Conservation (phyloP, 2,329 filamentous ascomycete genomes). For the Pseudogymnoascus sp. region DNA sequence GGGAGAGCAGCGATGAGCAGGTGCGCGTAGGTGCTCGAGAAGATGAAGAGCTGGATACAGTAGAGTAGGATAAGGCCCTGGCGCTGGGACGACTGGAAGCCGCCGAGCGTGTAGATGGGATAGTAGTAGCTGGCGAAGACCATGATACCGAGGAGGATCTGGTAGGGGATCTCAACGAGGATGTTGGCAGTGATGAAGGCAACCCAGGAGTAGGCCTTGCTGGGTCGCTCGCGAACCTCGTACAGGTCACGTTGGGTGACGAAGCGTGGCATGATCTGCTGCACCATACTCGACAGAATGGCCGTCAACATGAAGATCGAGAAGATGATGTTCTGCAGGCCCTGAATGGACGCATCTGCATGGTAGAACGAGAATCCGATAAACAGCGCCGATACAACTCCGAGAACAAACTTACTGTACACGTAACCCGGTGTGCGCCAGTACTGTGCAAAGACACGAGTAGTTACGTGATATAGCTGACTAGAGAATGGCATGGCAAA, state of each 20-base stretch:
- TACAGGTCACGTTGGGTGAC: slow-evolving; percentile 61
- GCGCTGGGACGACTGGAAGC: slow-evolving; percentile 21
- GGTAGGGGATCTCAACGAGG: slow-evolving; percentile 78
- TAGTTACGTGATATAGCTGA: slow-evolving; percentile 58
- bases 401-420: slow-evolving; percentile 58
- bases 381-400: slow-evolving; percentile 45
- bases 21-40: slow-evolving; percentile 75
- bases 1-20: slow-evolving; percentile 71
- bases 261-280: slow-evolving; percentile 64
- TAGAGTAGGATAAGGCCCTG: slow-evolving; percentile 65
- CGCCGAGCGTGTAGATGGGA: slow-evolving; percentile 59
- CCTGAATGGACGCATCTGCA: slow-evolving; percentile 50
- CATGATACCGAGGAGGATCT: slow-evolving; percentile 63
- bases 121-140: slow-evolving; percentile 83
- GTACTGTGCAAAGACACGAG: slow-evolving; percentile 67
- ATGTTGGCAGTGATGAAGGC: slow-evolving; percentile 39
- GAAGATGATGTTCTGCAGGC: slow-evolving; percentile 65
- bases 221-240: slow-evolving; percentile 38
- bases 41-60: slow-evolving; percentile 66
- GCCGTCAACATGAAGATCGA: slow-evolving; percentile 63
- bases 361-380: slow-evolving; percentile 63
- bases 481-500: slow-evolving; percentile 66
- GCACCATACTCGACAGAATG: slow-evolving; percentile 57
- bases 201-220: slow-evolving; percentile 29
- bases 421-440: slow-evolving; percentile 72